Percentiles rank a stretch among this genome's conserved stretches.
Evolutionary conservation across 208 protist genomes (phyloP).

Genomic region (Trypanosoma melophagium): DNA sequence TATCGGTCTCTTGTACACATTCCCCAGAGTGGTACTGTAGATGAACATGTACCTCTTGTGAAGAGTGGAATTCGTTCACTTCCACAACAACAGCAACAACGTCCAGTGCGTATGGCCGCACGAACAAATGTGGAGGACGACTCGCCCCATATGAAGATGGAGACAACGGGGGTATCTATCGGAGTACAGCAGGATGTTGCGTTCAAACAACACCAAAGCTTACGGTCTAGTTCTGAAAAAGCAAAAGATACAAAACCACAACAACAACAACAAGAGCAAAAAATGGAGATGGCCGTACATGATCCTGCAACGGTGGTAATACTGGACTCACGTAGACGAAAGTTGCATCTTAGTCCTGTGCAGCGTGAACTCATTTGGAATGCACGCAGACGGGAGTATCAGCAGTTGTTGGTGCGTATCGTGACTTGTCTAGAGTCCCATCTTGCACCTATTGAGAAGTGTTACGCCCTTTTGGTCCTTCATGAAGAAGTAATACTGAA

Average conservation of each 20-base stretch:
- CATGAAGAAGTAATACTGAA: slow-evolving; percentile 61
- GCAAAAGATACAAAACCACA: slow-evolving; percentile 8
- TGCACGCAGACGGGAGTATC: slow-evolving; percentile 62
- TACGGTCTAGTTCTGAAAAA: background rate
- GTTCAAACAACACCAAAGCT: too few species aligned
- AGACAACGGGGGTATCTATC: too few species aligned
- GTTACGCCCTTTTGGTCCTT: slow-evolving; percentile 50
- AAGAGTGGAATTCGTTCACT: too few species aligned
- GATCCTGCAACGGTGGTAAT: slow-evolving; percentile 62
- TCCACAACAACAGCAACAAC: too few species aligned
- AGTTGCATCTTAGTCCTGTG: slow-evolving; percentile 45
- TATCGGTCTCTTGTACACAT: background rate
- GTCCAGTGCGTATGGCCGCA: too few species aligned
- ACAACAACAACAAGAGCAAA: slow-evolving; percentile 20
- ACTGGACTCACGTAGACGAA: slow-evolving; percentile 35
- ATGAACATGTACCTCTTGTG: too few species aligned
- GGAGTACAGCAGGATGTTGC: too few species aligned
- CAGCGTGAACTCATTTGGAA: slow-evolving; percentile 61
- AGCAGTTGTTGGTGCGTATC: slow-evolving; percentile 44
- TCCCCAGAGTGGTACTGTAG: background rate
- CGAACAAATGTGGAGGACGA: too few species aligned
- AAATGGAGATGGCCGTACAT: slow-evolving; percentile 20
- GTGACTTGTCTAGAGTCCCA: slow-evolving; percentile 67
- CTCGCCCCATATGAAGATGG: too few species aligned
- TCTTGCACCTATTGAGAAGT: slow-evolving; percentile 66